A percentile compares a stretch with the other conserved stretches of the same genome.
These are phyloP conservation scores for Castanea mollissima DNA, from an alignment of 306 rosid species.

Conservation along the genomic window DNA sequence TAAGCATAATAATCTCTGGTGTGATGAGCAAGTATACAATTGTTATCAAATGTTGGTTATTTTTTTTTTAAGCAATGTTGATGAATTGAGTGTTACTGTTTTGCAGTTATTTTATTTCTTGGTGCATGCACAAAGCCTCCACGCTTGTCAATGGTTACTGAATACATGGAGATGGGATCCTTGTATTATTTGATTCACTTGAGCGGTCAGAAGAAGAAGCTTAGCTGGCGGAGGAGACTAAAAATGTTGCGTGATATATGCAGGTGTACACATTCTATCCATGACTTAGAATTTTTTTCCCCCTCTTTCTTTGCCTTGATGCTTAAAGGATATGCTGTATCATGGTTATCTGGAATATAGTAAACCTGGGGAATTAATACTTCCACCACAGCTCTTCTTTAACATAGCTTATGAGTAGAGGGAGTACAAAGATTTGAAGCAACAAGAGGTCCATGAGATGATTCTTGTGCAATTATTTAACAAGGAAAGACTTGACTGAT, in stretches of 20 bases:
- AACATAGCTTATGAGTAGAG: neutral
- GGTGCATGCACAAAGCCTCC: constrained; percentile 99
- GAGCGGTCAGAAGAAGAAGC: constrained; percentile 91
- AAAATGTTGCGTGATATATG: constrained; percentile 95
- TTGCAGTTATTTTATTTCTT: constrained; percentile 95
- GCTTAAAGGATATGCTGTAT: constrained; percentile 9
- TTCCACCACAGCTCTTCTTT: neutral
- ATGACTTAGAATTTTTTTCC: constrained; percentile 6
- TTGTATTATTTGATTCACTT: constrained; percentile 86
- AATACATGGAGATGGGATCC: constrained; percentile 97
- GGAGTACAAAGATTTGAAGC: neutral
- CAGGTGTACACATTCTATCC: constrained; percentile 50
- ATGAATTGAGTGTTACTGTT: constrained; percentile 26
- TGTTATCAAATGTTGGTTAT: neutral
- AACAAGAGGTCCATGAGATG: neutral
- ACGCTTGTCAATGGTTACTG: constrained; percentile 92
- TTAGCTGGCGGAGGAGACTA: constrained; percentile 83
- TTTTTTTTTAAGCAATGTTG: neutral
- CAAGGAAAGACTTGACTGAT: neutral
- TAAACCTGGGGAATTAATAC: neutral
- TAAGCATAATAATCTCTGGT: constrained; percentile 9
- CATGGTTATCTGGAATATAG: neutral
- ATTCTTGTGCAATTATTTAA: neutral
- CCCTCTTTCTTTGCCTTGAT: constrained; percentile 18
- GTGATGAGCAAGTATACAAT: constrained; percentile 13